Conservation (phyloP, 2,329 filamentous ascomycete species). For the Paecilomyces dactylethromorphus region DNA sequence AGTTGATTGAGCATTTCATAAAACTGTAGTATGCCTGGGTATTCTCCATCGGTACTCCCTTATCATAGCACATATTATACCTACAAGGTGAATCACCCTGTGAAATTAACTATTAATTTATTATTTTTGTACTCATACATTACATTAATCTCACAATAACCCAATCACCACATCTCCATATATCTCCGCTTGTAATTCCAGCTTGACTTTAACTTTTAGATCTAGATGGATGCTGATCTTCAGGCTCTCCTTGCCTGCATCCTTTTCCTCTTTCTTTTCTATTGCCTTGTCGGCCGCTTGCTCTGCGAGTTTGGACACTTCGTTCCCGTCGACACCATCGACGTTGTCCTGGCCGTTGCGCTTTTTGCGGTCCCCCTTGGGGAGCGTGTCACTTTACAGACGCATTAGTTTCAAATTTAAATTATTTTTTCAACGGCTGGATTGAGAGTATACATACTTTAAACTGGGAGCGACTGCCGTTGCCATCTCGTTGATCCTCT, state of each 20-base stretch:
- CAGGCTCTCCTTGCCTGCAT: neutral
- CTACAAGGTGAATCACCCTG: neutral
- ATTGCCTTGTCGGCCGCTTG: neutral
- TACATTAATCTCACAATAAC: constrained; percentile 12
- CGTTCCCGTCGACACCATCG: neutral
- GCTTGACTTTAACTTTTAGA: constrained; percentile 16
- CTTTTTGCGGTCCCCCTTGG: neutral
- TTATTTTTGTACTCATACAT: neutral
- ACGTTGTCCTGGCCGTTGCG: neutral
- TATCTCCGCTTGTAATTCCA: constrained; percentile 18
- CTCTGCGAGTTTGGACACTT: neutral
- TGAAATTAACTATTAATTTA: neutral
- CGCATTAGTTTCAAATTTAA: no score
- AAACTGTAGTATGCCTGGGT: no score
- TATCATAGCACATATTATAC: neutral
- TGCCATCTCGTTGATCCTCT: neutral
- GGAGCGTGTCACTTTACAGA: neutral
- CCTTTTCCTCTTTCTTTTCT: neutral
- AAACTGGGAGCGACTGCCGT: neutral
- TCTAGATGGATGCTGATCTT: constrained; percentile 13
- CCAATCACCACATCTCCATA: constrained; percentile 20
- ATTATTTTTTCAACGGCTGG: neutral
- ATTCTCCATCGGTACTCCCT: no score
- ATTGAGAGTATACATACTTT: neutral
- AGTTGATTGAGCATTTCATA: no score